Evolutionary conservation across 2,329 filamentous ascomycete genomes (phyloP).

Genomic region (Venturia effusa): DNA sequence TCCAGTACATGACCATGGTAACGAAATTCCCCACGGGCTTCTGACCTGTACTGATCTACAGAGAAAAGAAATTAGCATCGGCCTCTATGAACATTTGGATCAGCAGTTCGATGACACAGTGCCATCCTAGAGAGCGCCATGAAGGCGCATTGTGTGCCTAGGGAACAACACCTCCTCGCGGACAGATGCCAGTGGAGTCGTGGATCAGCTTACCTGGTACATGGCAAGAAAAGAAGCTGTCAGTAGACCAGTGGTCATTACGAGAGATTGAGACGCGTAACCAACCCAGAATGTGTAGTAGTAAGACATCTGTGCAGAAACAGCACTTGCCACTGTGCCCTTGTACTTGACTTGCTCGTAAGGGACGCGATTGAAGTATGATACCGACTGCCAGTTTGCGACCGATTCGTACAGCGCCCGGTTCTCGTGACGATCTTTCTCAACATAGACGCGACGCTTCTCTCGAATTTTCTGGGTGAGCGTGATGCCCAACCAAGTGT

Average conservation of each 20-base stretch:
- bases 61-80: not conserved
- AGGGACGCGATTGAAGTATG: constrained; percentile 45
- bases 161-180: too few species aligned
- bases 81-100: not conserved
- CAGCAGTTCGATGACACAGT: not conserved
- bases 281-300: constrained; percentile 18
- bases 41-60: constrained; percentile 33
- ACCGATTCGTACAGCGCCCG: constrained; percentile 48
- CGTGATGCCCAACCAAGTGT: constrained; percentile 40
- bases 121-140: not conserved
- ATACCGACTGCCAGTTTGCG: constrained; percentile 49
- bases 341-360: constrained; percentile 44
- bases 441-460: constrained; percentile 31
- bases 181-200: not conserved
- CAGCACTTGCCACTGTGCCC: constrained; percentile 26
- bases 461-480: constrained; percentile 29
- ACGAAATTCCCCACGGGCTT: constrained; percentile 51
- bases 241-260: constrained; percentile 40
- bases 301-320: constrained; percentile 21
- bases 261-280: constrained; percentile 32
- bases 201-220: constrained; percentile 24
- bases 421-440: constrained; percentile 37
- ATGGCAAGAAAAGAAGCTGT: constrained; percentile 42
- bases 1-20: constrained; percentile 56
- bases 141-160: too few species aligned